Evolutionary conservation across 305 asterid genomes (phyloP).

Genomic region (Solanum hybrid): DNA sequence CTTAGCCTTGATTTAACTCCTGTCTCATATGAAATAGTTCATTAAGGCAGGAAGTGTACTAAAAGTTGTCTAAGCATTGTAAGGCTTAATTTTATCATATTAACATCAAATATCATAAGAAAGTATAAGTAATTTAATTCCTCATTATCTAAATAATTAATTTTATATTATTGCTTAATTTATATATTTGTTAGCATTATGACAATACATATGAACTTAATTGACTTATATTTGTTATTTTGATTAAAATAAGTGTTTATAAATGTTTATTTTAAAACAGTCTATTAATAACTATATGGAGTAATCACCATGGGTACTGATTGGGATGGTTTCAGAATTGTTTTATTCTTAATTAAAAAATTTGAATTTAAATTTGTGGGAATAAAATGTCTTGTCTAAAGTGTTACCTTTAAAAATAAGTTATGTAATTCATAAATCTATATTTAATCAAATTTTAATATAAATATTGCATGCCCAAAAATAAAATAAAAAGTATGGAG

Average conservation of each 20-base stretch:
- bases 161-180: neutral
- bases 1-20: neutral
- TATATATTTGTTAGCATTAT: neutral
- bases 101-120: neutral
- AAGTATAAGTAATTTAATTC: neutral
- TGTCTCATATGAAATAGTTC: neutral
- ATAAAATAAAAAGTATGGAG: too few species aligned
- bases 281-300: neutral
- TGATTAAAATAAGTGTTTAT: neutral
- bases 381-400: neutral
- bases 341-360: too few species aligned
- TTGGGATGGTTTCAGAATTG: neutral
- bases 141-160: neutral
- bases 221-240: neutral
- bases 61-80: neutral
- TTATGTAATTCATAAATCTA: too few species aligned
- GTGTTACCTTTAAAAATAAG: too few species aligned
- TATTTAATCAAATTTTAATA: too few species aligned
- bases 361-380: too few species aligned
- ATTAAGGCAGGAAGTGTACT: neutral
- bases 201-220: neutral
- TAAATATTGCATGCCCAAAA: too few species aligned
- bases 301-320: neutral
- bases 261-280: neutral
- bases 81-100: neutral